These are phyloP conservation scores for Leavenworthia alabamica DNA, from an alignment of 345 rosid genomes.

Conservation along the genomic window DNA sequence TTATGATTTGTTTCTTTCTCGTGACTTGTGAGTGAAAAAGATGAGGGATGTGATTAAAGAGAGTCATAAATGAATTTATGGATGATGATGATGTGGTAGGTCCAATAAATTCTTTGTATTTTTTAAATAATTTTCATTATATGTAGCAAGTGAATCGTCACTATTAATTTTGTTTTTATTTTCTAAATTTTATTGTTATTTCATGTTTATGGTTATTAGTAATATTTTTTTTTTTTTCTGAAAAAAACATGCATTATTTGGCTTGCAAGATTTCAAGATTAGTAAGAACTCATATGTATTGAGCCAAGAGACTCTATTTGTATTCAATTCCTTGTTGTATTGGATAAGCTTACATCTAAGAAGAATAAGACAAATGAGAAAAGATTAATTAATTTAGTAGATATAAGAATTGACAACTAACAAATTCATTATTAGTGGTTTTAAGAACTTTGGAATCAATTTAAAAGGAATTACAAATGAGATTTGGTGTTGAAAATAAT, in stretches of 20 bases:
- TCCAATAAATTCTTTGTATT: background rate
- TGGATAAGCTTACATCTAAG: background rate
- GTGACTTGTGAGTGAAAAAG: constrained; percentile 20
- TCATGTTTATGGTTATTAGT: background rate
- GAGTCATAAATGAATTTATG: constrained; percentile 19
- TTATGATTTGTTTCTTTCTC: constrained; percentile 10
- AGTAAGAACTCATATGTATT: background rate
- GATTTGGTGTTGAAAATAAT: constrained; percentile 10
- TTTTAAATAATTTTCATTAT: background rate
- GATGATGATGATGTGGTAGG: constrained; percentile 25
- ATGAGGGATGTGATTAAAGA: background rate
- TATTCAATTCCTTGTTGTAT: background rate
- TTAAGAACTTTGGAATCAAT: constrained; percentile 29
- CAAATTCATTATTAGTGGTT: constrained; percentile 25
- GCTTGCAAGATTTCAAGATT: background rate
- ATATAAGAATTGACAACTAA: constrained; percentile 26
- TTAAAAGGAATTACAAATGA: constrained; percentile 17
- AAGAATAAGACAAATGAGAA: constrained; percentile 27
- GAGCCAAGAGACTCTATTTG: background rate
- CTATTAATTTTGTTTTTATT: constrained; percentile 3
- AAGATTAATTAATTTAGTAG: constrained; percentile 16
- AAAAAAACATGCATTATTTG: constrained; percentile 2
- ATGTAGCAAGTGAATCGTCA: constrained; percentile 22
- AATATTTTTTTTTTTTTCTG: background rate
- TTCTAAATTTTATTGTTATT: background rate